A percentile compares a stretch with the other conserved stretches of the same genome.
Evolutionary conservation across 331 rosid genomes (phyloP).

Genomic region (Saraca asoca): DNA sequence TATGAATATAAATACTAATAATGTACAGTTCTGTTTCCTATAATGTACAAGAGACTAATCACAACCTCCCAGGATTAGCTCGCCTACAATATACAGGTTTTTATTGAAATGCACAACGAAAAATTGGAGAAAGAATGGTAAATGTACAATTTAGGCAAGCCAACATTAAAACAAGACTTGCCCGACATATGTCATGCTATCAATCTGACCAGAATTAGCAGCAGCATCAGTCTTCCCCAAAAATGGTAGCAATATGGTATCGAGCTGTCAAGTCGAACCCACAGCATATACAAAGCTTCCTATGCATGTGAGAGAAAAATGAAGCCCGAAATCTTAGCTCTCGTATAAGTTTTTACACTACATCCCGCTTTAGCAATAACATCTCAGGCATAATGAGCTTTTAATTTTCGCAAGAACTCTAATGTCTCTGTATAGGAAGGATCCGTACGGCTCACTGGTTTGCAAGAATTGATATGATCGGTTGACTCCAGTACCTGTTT

Average conservation of each 20-base stretch:
- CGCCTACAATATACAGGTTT: constrained; percentile 10
- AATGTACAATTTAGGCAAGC: constrained; percentile 35
- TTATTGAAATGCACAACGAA: neutral
- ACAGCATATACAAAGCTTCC: neutral
- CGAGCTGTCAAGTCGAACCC: neutral
- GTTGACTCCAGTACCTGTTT: constrained; percentile 88
- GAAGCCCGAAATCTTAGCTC: constrained; percentile 22
- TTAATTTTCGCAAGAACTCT: constrained; percentile 72
- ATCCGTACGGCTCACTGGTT: constrained; percentile 75
- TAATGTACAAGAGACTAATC: constrained; percentile 33
- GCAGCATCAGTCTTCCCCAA: constrained; percentile 1
- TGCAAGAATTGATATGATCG: constrained; percentile 93
- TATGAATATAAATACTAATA: constrained; percentile 4
- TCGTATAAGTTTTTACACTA: constrained; percentile 16
- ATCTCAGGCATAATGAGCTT: constrained; percentile 41
- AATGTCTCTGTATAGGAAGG: constrained; percentile 81
- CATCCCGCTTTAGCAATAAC: neutral
- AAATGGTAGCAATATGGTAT: neutral
- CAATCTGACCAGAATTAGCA: constrained; percentile 4
- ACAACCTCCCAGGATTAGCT: constrained; percentile 9
- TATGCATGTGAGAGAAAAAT: constrained; percentile 14
- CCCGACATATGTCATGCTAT: constrained; percentile 20
- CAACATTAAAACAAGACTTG: constrained; percentile 38
- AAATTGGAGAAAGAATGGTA: neutral
- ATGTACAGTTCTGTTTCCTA: constrained; percentile 25